Evolutionary conservation across 2,329 filamentous ascomycete genomes (phyloP).

Genomic region (Immersiporthe knoxdaviesiana): DNA sequence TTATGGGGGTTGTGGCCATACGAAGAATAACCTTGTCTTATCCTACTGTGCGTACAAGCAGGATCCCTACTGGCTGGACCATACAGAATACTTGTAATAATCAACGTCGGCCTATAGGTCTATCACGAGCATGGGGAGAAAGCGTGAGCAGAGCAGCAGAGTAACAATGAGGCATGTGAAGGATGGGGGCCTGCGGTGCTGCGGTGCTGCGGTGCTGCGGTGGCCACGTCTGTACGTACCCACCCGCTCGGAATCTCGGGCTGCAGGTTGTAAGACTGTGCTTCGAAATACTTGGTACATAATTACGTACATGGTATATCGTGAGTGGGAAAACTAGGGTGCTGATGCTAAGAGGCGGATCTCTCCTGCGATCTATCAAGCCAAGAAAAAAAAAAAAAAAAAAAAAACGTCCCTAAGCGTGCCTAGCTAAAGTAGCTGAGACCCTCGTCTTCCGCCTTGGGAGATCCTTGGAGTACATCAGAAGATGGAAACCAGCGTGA

Average conservation of each 20-base stretch:
- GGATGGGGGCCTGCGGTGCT: no score
- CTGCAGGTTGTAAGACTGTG: no score
- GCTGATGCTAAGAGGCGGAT: neutral
- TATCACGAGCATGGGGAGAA: neutral
- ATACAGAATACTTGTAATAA: no score
- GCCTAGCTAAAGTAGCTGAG: neutral
- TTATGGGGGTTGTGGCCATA: no score
- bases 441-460: neutral
- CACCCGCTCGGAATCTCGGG: neutral
- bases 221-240: neutral
- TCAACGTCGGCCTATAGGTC: neutral
- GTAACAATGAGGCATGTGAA: no score
- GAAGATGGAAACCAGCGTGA: neutral
- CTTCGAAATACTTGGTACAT: no score
- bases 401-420: neutral
- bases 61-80: neutral
- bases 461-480: neutral
- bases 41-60: neutral
- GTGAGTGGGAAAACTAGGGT: neutral
- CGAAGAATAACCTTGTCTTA: neutral
- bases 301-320: no score
- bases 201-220: no score
- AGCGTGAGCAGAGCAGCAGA: neutral
- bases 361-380: neutral
- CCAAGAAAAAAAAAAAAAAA: no score